Percentiles rank a stretch among this genome's conserved stretches.
phyloP scores from a whole-genome alignment of 192 early-diverging fungal genomes.

The Umbelopsis ramanniana region DNA sequence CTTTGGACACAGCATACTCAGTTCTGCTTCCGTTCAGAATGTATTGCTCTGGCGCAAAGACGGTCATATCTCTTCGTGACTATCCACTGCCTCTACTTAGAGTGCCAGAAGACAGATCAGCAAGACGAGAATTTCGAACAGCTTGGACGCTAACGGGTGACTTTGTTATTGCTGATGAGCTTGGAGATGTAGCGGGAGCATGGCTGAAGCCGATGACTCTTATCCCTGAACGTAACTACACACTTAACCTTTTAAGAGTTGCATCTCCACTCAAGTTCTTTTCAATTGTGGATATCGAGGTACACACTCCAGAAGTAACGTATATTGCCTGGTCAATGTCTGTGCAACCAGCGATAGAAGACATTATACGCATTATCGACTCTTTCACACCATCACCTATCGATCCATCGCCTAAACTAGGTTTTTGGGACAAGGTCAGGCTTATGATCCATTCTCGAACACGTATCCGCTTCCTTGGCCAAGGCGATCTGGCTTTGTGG shows the following conservation, averaged over 20 bases:
- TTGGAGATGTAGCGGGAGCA: constrained; percentile 28
- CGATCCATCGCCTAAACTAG: constrained; percentile 37
- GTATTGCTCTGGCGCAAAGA: constrained; percentile 33
- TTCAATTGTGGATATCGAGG: constrained; percentile 34
- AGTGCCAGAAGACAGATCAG: constrained; percentile 26
- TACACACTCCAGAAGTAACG: constrained; percentile 20
- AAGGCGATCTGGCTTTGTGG: constrained; percentile 34
- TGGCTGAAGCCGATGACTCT: constrained; percentile 7
- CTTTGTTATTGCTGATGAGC: constrained; percentile 44
- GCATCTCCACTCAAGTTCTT: constrained; percentile 44
- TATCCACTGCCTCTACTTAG: constrained; percentile 43
- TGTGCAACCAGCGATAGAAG: constrained; percentile 36
- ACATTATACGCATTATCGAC: constrained; percentile 36
- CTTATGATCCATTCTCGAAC: constrained; percentile 35
- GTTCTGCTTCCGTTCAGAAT: constrained; percentile 40
- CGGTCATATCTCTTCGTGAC: constrained; percentile 37
- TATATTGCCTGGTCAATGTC: constrained; percentile 38
- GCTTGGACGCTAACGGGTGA: constrained; percentile 36
- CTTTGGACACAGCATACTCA: constrained; percentile 37
- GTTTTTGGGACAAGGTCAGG: constrained; percentile 44
- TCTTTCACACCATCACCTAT: constrained; percentile 27
- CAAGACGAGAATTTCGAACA: not conserved
- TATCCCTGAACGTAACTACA: constrained; percentile 25
- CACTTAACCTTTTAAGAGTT: constrained; percentile 21
- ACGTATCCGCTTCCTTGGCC: constrained; percentile 25